Evolutionary conservation across 257 asterid species (phyloP), one percentile per base, ranked within the genome.

Genomic region (Agastache rugosa): DNA sequence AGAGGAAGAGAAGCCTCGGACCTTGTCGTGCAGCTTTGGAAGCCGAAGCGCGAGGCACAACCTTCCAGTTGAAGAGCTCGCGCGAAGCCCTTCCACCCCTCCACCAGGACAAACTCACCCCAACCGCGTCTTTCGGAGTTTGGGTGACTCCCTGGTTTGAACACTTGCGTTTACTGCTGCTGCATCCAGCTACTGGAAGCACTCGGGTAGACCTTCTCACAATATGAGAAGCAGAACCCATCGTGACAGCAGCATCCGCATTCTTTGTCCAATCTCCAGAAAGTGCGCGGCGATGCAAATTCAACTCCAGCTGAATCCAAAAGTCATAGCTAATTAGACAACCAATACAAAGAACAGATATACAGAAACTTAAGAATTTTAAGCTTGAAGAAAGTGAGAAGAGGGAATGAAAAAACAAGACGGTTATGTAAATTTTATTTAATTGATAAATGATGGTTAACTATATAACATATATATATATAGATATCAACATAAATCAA

Each of bases 11-110:
- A 16, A 69, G 37, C 37, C 37, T 31, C 37, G 7, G 61, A 93
- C 97, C 99, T 90, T 84, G 93, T 44, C 97, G 90, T 35, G 96
- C 96, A 80, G 97, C 97, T 80, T 86, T 92, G 60, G 85, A 83
- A 79, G 86, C 97, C 84, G 89, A 78, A 22, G 90, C 68, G 73
- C 69, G 85, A 69, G 99, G 97, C 78, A 94, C 73, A 69, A 82
- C 91, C 86, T 90, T 90, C 91, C 97, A 90, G 73, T 77, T 84
- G 81, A 94, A 89, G 76, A 94, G 86, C 74, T 50, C 69, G 45
- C 95, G 88, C n/a, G 99, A 94, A 69, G 83, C 83, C 77, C 84
- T 86, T 69, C 97, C 94, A 61, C 99, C 99, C 79, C 97, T 91
- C 99, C 97, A 92, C 99, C 99, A 94, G 71, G 87, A 91, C 67